Evolutionary conservation across 2,329 filamentous ascomycete species (phyloP).

Genomic region (Dichotomopilus funicola): DNA sequence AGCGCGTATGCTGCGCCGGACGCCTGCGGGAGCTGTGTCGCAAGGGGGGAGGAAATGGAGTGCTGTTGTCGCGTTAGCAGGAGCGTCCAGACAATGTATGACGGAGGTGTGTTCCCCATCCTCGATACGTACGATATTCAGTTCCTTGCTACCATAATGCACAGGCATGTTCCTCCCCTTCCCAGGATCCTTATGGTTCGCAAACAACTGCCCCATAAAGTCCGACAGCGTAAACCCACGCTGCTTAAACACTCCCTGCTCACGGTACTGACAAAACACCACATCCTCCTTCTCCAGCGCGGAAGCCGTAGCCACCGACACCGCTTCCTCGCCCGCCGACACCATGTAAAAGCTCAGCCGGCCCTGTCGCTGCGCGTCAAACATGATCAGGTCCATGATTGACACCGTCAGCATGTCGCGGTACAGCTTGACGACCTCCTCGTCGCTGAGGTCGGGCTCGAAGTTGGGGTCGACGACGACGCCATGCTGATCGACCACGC

Average conservation of each 20-base stretch:
- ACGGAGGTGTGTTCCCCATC: slow-evolving; percentile 25
- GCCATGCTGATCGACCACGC: slow-evolving; percentile 85
- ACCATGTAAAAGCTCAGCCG: slow-evolving; percentile 96
- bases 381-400: slow-evolving; percentile 97
- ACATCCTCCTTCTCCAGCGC: slow-evolving; percentile 80
- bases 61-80: slow-evolving; percentile 40
- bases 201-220: slow-evolving; percentile 94
- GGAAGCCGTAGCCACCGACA: slow-evolving; percentile 81
- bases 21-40: slow-evolving; percentile 75
- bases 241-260: slow-evolving; percentile 85
- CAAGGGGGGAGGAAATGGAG: slow-evolving; percentile 70
- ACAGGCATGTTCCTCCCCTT: slow-evolving; percentile 93
- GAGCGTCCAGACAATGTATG: neutral
- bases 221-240: slow-evolving; percentile 79
- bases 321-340: slow-evolving; percentile 88
- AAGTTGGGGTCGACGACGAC: slow-evolving; percentile 69
- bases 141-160: slow-evolving; percentile 79
- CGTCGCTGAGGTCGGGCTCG: slow-evolving; percentile 61
- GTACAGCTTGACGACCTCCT: slow-evolving; percentile 53
- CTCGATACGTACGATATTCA: slow-evolving; percentile 64
- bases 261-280: slow-evolving; percentile 89
- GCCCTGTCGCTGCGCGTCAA: slow-evolving; percentile 94
- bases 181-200: slow-evolving; percentile 74
- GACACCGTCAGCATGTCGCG: slow-evolving; percentile 61
- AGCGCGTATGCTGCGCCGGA: slow-evolving; percentile 72